phyloP scores from a whole-genome alignment of 805 yeast species.

The Candida pseudofarinosa region DNA sequence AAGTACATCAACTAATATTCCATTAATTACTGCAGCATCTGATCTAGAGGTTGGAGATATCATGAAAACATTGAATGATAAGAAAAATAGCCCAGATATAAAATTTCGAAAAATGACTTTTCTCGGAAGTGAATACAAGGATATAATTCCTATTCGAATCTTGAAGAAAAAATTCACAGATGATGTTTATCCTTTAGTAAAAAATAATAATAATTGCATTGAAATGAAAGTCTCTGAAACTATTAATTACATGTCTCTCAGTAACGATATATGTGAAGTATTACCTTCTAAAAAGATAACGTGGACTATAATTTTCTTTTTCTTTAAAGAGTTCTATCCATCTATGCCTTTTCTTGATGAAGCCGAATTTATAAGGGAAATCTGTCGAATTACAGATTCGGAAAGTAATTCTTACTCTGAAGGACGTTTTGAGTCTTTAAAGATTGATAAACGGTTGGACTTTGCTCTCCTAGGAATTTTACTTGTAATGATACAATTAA shows the following conservation, averaged over 20 bases:
- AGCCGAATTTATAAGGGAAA: constrained; percentile 1
- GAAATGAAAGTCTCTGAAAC: background rate
- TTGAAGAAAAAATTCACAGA: no score
- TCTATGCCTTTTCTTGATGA: constrained; percentile 6
- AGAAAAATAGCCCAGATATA: background rate
- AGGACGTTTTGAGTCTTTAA: constrained; percentile 11
- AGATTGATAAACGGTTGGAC: constrained; percentile 28
- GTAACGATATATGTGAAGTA: background rate
- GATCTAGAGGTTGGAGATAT: constrained; percentile 1
- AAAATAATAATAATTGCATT: no score
- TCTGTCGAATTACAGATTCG: constrained; percentile 1
- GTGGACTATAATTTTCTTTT: constrained; percentile 1
- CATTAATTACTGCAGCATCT: background rate
- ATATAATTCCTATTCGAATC: background rate
- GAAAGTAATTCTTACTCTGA: background rate
- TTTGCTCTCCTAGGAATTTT: constrained; percentile 30
- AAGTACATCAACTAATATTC: background rate
- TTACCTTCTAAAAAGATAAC: constrained; percentile 1
- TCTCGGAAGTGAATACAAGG: background rate
- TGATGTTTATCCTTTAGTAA: background rate
- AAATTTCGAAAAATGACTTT: background rate
- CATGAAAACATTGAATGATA: background rate
- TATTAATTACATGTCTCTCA: background rate
- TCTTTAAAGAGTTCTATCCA: constrained; percentile 4
- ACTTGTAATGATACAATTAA: constrained; percentile 30